Evolutionary conservation across 1,284 basidiomycete species (phyloP), one percentile per base, ranked within the genome.

Genomic region (Exobasidium rhododendri): DNA sequence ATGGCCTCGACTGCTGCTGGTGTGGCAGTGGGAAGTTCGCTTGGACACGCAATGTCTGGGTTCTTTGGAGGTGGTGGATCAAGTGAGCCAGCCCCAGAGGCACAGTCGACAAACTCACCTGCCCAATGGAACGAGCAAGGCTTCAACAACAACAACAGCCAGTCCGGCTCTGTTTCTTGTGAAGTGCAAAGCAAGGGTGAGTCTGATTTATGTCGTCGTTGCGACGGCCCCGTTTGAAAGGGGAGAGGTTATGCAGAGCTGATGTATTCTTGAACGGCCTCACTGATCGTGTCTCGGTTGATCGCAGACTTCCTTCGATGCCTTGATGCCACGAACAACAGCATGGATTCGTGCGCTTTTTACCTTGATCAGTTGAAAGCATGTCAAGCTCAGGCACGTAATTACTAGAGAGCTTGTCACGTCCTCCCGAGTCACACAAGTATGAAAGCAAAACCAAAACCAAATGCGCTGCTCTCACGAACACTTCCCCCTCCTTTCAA

Each of bases 1-100:
- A 92, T 92, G 89, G 91, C 90, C 58, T 90, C 90, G 14, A 92
- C 91, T 5, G 90, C 90, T 29, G 90, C 90, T 59, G 89, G 88
- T 65, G 91, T 92, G 45, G 91, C 91, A 4, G 83, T 90, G 56
- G 90, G 90, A 47, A 91, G 89, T 14, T 83, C 87, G 56, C 85
- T 92, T 65, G 90, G 91, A 52, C 90, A 92, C 74, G 91, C 90
- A 40, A 77, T 92, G 65, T 90, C 89, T 54, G 85, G 80, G 80
- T 85, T 92, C 61, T 92, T 92, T 69, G 91, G 90, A 52, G 85
- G 88, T 59, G 80, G 83, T 40, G 73, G 81, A 46, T 70, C 75
- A 44, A 68, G 66, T 30, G 74, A 79, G 55, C 75, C 76, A 32
- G 80, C 81, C 53, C 80, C 83, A 14, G 82, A 83, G 55, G 83